Percentiles rank a stretch among this genome's conserved stretches.
Conservation (phyloP, 2,329 filamentous ascomycete species). For the Cryphonectria nitschkei region DNA sequence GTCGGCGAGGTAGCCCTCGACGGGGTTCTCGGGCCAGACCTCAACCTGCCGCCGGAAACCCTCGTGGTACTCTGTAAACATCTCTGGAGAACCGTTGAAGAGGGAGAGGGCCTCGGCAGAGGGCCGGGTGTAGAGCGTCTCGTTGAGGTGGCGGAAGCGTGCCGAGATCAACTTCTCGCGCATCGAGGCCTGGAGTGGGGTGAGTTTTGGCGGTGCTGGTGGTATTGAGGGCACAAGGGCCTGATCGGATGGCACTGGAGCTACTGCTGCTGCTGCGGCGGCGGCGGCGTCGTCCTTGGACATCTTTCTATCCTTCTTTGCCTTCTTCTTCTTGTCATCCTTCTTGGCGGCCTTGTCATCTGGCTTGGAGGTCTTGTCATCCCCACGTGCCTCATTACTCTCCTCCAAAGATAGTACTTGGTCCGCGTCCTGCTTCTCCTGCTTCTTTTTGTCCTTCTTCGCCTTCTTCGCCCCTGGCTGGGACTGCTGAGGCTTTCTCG, state of each 20-base stretch:
- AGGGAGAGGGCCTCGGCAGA: constrained; percentile 82
- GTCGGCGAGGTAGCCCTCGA: constrained; percentile 79
- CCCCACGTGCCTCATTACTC: constrained; percentile 28
- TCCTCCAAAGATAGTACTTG: constrained; percentile 18
- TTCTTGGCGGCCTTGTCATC: constrained; percentile 18
- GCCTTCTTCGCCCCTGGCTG: constrained; percentile 35
- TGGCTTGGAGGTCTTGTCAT: constrained; percentile 8
- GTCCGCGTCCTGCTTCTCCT: constrained; percentile 33
- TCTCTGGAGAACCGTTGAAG: constrained; percentile 83
- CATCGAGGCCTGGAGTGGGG: constrained; percentile 92
- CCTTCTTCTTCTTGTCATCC: constrained; percentile 18
- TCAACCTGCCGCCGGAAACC: constrained; percentile 95
- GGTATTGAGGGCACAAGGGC: constrained; percentile 21
- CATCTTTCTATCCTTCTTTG: constrained; percentile 35
- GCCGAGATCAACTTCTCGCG: constrained; percentile 91
- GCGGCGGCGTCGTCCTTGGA: constrained; percentile 17
- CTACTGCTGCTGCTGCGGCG: constrained; percentile 26
- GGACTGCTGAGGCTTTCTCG: constrained; percentile 30
- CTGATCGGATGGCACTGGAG: constrained; percentile 32
- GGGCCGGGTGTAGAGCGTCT: constrained; percentile 91
- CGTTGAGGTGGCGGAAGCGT: constrained; percentile 95
- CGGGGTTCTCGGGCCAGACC: constrained; percentile 95
- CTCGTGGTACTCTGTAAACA: constrained; percentile 95
- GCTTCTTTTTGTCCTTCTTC: constrained; percentile 33
- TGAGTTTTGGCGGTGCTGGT: constrained; percentile 62